Evolutionary conservation across 139 green algal species (phyloP), one percentile per base, ranked within the genome.

Genomic region (Volvox africanus): DNA sequence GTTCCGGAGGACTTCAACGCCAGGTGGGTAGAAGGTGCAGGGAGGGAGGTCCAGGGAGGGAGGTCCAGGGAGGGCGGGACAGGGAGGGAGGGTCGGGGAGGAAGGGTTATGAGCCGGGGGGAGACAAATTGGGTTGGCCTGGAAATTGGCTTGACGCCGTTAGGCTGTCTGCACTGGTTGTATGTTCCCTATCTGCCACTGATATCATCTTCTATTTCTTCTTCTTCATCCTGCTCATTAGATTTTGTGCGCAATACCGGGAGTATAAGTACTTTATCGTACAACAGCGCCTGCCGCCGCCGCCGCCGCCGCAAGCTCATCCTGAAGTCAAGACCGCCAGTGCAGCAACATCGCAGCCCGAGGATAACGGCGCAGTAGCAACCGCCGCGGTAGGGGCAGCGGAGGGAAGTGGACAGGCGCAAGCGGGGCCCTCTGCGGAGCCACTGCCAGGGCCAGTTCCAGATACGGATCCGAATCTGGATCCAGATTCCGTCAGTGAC

Each of bases 261-360:
- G 91, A 97, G 67, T 99, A 99, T 96, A 98, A 97, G 89, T 99
- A 99, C 92, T 98, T 97, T 86, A 97, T 99, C 32, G 89, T 97
- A 0, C 87, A 94, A 71, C 68, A 91, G 28, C 30, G n/a, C 26
- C 12, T 69, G 26, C 9, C n/a, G 30, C 24, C 50, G 22, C 20
- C 28, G 73, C 32, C 76, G 79, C 44, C 44, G 44, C 44, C 44
- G 44, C 44, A 5, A 55, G 44, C 44, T 55, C 44, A 9, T 55
- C 44, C 44, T 55, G 44, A 55, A 55, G 44, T 9, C 44, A 55
- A 55, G 44, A 55, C 44, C 44, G 44, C 5, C 5, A 55, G 44
- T 9, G 44, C 44, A 55, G 44, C 44, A 55, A 5, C 44, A 9
- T 9, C 44, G 9, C 44, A 55, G 44, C 44, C 44, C 5, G 44